phyloP scores from a whole-genome alignment of 129 eudicot genomes.

The Cynara cardunculus region DNA sequence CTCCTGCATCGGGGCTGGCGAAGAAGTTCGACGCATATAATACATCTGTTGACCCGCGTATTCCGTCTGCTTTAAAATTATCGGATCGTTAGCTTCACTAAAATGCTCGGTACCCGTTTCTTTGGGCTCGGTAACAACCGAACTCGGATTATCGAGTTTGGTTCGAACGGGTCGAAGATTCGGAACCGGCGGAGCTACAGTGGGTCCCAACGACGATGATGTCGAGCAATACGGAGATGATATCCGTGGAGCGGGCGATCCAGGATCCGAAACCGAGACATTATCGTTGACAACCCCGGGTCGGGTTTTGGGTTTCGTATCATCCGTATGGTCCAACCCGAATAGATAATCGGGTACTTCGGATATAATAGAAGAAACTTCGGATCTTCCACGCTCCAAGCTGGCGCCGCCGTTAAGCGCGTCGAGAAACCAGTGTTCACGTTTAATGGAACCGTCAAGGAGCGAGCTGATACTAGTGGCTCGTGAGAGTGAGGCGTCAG shows the following conservation, averaged over 20 bases:
- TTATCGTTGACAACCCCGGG: constrained; percentile 25
- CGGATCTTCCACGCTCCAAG: constrained; percentile 77
- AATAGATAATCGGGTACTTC: constrained; percentile 89
- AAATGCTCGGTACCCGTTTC: constrained; percentile 30
- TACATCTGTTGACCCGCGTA: constrained; percentile 39
- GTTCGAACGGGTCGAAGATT: constrained; percentile 70
- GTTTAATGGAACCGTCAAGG: constrained; percentile 73
- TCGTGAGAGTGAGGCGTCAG: constrained; percentile 47
- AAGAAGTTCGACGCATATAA: constrained; percentile 39
- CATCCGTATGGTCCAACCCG: constrained; percentile 76
- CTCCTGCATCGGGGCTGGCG: constrained; percentile 41
- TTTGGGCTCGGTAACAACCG: constrained; percentile 35
- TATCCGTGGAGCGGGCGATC: constrained; percentile 60
- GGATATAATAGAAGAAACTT: constrained; percentile 72
- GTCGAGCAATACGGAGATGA: constrained; percentile 69
- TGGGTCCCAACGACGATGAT: constrained; percentile 52
- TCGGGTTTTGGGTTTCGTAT: constrained; percentile 36
- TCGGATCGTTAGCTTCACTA: constrained; percentile 20
- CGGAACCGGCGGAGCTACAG: constrained; percentile 28
- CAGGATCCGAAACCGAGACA: constrained; percentile 58
- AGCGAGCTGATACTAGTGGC: constrained; percentile 73
- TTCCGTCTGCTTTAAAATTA: constrained; percentile 38
- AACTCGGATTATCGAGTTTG: constrained; percentile 37
- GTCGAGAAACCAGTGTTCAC: constrained; percentile 87
- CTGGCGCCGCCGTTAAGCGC: constrained; percentile 72